Evolutionary conservation across 352 stramenopile genomes (phyloP).

Genomic region (Thalassiosira oceanica): DNA sequence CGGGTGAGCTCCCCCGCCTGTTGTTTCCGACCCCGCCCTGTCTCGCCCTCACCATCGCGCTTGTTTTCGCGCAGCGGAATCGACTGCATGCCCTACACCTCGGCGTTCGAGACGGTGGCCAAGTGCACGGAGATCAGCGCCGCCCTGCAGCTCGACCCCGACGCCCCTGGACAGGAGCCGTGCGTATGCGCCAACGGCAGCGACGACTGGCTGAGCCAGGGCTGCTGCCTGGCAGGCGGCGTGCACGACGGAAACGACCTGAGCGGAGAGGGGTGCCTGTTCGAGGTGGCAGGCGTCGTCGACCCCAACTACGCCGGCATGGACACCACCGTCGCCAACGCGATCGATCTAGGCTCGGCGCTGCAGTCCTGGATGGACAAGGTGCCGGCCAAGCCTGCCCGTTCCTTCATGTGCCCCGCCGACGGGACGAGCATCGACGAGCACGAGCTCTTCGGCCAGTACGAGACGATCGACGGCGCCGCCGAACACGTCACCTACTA

Average conservation of each 20-base stretch:
- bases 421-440: constrained; percentile 29
- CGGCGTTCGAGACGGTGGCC: constrained; percentile 41
- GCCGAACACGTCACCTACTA: constrained; percentile 39
- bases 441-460: constrained; percentile 37
- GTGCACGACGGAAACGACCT: constrained; percentile 30
- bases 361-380: constrained; percentile 42
- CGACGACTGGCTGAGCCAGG: constrained; percentile 43
- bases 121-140: constrained; percentile 42
- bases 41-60: too few relatives aligned
- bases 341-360: constrained; percentile 42
- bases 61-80: too few relatives aligned
- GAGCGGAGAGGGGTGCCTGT: constrained; percentile 40
- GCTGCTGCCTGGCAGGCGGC: constrained; percentile 47
- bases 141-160: constrained; percentile 27
- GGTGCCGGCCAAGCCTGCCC: constrained; percentile 20
- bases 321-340: constrained; percentile 25
- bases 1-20: too few relatives aligned
- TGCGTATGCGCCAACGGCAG: constrained; percentile 47
- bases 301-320: constrained; percentile 53
- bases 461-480: constrained; percentile 36
- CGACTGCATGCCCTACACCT: constrained; percentile 51
- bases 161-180: constrained; percentile 18
- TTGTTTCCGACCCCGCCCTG: too few relatives aligned
- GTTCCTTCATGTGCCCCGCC: constrained; percentile 47
- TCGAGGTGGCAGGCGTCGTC: constrained; percentile 39